Conservation (phyloP, 2,329 filamentous ascomycete species). For the Paradendryphiella salina region DNA sequence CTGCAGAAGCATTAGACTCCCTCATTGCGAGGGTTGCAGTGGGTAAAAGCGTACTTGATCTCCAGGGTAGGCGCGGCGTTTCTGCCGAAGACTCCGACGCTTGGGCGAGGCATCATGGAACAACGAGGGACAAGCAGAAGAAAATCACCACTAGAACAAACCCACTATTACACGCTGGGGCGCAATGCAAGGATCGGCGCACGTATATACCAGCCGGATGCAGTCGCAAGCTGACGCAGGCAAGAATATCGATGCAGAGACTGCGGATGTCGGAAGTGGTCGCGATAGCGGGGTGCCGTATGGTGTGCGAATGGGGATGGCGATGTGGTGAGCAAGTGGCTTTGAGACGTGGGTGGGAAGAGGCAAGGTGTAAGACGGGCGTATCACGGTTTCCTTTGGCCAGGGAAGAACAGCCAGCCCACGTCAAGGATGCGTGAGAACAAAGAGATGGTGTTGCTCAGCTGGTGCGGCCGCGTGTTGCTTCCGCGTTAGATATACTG, state of each 20-base stretch:
- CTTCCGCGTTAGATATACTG: conserved; percentile 12
- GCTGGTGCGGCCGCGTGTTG: conserved; percentile 10
- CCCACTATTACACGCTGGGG: conserved; percentile 4
- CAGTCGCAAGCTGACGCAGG: conserved; percentile 6
- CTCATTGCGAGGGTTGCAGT: conserved; percentile 4
- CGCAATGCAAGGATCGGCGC: neutral
- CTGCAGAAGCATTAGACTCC: conserved; percentile 26
- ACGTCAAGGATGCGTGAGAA: neutral
- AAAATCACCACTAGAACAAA: conserved; percentile 12
- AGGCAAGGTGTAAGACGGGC: neutral
- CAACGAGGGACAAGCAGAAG: conserved; percentile 6
- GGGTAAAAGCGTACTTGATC: conserved; percentile 48
- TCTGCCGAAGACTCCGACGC: conserved; percentile 43
- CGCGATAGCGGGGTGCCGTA: neutral
- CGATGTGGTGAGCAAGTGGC: conserved; percentile 15
- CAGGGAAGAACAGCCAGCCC: neutral
- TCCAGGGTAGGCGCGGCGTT: conserved; percentile 45
- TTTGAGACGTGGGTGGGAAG: conserved; percentile 9
- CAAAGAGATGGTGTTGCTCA: conserved; percentile 1
- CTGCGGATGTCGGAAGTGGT: neutral
- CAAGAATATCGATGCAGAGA: neutral
- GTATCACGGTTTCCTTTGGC: conserved; percentile 1
- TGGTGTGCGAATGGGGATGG: conserved; percentile 6
- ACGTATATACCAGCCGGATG: neutral
- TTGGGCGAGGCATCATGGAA: conserved; percentile 41